A percentile compares a stretch with the other conserved stretches of the same genome.
phyloP scores from a whole-genome alignment of 2,329 filamentous ascomycete species.

The Clonostachys chloroleuca region DNA sequence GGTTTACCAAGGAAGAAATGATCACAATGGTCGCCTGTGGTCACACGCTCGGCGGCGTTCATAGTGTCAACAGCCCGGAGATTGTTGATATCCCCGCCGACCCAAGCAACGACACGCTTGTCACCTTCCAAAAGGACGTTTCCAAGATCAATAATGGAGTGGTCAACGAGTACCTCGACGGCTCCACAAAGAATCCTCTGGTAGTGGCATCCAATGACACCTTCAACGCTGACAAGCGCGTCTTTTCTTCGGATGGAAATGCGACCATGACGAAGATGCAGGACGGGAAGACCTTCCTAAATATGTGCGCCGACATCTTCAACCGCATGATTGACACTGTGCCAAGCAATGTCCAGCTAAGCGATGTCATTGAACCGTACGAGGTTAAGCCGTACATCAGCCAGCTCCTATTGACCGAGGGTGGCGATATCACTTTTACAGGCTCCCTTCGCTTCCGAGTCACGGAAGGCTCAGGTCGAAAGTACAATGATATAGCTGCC shows the following conservation, averaged over 20 bases:
- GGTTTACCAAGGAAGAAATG: constrained; percentile 52
- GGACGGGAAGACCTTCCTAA: constrained; percentile 36
- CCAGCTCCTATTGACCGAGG: constrained; percentile 12
- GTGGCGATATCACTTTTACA: constrained; percentile 28
- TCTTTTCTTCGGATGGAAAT: constrained; percentile 53
- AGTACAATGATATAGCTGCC: constrained; percentile 11
- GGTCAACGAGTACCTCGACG: constrained; percentile 50
- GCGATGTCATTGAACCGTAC: constrained; percentile 49
- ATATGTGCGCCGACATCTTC: constrained; percentile 43
- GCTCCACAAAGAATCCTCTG: constrained; percentile 49
- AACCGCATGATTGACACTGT: constrained; percentile 61
- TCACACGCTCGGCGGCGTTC: constrained; percentile 57
- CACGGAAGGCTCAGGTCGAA: constrained; percentile 8
- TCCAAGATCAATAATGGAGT: constrained; percentile 51
- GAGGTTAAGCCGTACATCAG: constrained; percentile 44
- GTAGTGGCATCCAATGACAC: constrained; percentile 33
- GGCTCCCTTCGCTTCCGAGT: constrained; percentile 1
- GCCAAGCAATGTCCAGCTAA: constrained; percentile 42
- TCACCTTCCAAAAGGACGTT: constrained; percentile 38
- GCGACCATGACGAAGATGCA: constrained; percentile 45
- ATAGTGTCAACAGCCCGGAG: constrained; percentile 45
- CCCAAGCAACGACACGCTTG: constrained; percentile 33
- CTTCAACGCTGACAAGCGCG: constrained; percentile 45
- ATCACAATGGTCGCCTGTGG: constrained; percentile 57
- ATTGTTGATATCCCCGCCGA: constrained; percentile 39